Percentiles rank a stretch among this genome's conserved stretches.
These are phyloP conservation scores for Allium fistulosum DNA, from an alignment of 106 monocot species.

Conservation along the genomic window DNA sequence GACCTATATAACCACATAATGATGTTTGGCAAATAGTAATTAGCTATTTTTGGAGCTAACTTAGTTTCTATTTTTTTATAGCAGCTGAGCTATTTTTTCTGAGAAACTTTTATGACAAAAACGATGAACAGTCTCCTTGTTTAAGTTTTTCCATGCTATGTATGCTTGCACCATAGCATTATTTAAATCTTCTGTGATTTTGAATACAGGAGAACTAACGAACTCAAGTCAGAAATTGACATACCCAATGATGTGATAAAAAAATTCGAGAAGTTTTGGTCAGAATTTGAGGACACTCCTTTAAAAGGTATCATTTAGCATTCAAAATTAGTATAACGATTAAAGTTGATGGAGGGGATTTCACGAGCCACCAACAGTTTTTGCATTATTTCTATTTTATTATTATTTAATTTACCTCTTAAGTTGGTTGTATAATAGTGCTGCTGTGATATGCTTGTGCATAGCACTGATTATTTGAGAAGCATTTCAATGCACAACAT, in stretches of 20 bases:
- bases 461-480: neutral
- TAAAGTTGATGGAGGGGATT: no score
- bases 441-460: neutral
- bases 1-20: no score
- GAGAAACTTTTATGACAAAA: no score
- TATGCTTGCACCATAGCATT: neutral
- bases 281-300: conserved; percentile 51
- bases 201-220: conserved; percentile 74
- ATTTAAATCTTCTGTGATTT: neutral
- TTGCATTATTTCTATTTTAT: no score
- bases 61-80: no score
- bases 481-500: no score
- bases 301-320: conserved; percentile 52
- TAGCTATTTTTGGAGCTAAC: no score
- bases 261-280: conserved; percentile 86
- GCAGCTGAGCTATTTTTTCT: no score
- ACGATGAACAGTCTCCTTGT: no score
- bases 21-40: no score
- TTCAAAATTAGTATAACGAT: conserved; percentile 1
- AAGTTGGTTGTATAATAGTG: neutral
- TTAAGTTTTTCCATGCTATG: neutral
- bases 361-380: no score
- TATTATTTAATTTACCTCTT: neutral
- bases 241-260: conserved; percentile 68
- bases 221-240: conserved; percentile 81